Conservation (phyloP, 257 asterid species). For the Nicotiana undulata region DNA sequence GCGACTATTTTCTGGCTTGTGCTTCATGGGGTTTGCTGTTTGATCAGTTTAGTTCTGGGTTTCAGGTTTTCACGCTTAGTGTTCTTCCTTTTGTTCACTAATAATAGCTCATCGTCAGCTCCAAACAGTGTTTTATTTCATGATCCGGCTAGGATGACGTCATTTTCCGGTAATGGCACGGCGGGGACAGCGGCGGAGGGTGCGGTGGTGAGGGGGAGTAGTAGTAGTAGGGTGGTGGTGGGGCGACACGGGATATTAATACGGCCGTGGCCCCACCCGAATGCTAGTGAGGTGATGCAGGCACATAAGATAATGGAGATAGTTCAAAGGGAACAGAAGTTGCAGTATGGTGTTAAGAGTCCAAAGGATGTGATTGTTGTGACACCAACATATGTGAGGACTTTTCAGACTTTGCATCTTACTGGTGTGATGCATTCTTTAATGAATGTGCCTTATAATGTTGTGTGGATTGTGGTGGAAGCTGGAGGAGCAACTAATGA, state of each 20-base stretch:
- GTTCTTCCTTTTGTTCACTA: conserved; percentile 59
- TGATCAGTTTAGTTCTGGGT: conserved; percentile 81
- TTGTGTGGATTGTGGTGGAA: conserved; percentile 90
- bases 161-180: neutral
- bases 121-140: conserved; percentile 17
- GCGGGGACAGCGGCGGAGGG: conserved; percentile 9
- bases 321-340: conserved; percentile 85
- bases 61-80: conserved; percentile 88
- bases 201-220: neutral
- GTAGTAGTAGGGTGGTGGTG: conserved; percentile 77
- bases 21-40: conserved; percentile 73
- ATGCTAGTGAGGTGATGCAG: conserved; percentile 81
- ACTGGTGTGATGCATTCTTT: conserved; percentile 92
- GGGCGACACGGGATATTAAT: conserved; percentile 94
- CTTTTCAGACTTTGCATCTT: conserved; percentile 90
- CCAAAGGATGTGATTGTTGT: conserved; percentile 69
- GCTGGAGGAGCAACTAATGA: conserved; percentile 76
- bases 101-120: conserved; percentile 18
- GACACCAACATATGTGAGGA: conserved; percentile 87
- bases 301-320: conserved; percentile 84
- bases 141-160: conserved; percentile 1
- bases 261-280: conserved; percentile 99
- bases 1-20: conserved; percentile 68
- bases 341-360: conserved; percentile 72
- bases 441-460: conserved; percentile 81